Percentiles rank a stretch among this genome's conserved stretches.
Evolutionary conservation across 352 stramenopile species (phyloP).

Genomic region (Aphanomyces euteiches): DNA sequence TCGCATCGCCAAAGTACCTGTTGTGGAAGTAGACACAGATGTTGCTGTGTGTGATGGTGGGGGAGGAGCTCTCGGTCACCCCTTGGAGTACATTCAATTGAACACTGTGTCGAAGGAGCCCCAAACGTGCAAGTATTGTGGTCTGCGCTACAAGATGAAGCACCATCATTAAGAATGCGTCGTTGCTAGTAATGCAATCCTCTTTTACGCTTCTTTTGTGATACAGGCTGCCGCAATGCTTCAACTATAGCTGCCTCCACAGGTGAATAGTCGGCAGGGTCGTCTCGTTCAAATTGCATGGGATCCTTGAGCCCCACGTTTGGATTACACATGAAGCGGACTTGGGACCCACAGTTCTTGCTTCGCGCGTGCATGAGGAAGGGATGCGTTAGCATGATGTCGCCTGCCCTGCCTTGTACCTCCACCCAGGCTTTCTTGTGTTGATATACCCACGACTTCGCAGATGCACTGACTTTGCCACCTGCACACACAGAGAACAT

Average conservation of each 20-base stretch:
- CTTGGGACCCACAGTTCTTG: conserved; percentile 50
- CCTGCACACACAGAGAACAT: background rate
- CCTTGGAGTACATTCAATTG: conserved; percentile 94
- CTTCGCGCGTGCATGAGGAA: conserved; percentile 75
- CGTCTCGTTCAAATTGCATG: conserved; percentile 47
- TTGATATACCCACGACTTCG: conserved; percentile 30
- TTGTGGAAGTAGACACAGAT: conserved; percentile 89
- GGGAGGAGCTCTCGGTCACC: conserved; percentile 94
- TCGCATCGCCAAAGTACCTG: conserved; percentile 79
- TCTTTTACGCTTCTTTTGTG: conserved; percentile 18
- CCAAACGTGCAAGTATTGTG: conserved; percentile 92
- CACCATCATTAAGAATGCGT: conserved; percentile 56
- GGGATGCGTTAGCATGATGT: conserved; percentile 77
- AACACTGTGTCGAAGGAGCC: conserved; percentile 72
- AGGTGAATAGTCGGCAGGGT: conserved; percentile 11
- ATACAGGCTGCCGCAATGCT: background rate
- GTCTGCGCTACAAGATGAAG: conserved; percentile 87
- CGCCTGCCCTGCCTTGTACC: conserved; percentile 58
- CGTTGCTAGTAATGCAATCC: conserved; percentile 3
- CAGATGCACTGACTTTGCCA: conserved; percentile 23
- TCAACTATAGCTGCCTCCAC: conserved; percentile 22
- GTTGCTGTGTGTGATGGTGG: conserved; percentile 94
- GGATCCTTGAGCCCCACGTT: conserved; percentile 45
- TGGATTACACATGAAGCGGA: conserved; percentile 73
- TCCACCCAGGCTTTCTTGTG: conserved; percentile 41